Evolutionary conservation across 768 basidiomycete genomes (phyloP).

Genomic region (Tulasnella sp.): DNA sequence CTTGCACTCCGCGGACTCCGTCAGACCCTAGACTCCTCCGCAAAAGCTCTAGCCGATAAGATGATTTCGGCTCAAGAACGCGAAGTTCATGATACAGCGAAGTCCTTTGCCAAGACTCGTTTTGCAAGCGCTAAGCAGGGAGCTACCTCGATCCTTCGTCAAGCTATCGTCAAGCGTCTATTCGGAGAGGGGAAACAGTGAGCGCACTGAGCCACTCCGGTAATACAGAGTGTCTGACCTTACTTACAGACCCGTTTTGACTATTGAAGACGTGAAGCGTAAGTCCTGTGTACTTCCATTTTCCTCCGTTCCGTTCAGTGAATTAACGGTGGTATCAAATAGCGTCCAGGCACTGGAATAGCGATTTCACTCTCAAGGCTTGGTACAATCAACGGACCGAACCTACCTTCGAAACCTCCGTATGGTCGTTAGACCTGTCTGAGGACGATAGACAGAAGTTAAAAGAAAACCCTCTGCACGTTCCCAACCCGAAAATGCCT

Average conservation of each 20-base stretch:
- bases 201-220: background rate
- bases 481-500: background rate
- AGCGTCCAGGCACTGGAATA: background rate
- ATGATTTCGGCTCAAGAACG: background rate
- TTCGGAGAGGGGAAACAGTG: background rate
- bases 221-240: background rate
- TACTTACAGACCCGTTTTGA: background rate
- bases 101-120: background rate
- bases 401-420: background rate
- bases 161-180: background rate
- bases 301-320: background rate
- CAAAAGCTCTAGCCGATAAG: background rate
- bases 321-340: background rate
- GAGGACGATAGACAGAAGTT: background rate
- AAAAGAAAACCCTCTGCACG: background rate
- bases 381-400: background rate
- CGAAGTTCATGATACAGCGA: background rate
- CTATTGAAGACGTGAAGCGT: background rate
- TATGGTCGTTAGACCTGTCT: background rate
- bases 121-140: background rate
- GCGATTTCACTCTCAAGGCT: background rate
- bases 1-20: background rate
- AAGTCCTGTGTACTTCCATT: background rate
- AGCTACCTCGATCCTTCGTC: background rate
- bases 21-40: background rate